phyloP scores from a whole-genome alignment of 768 basidiomycete genomes.

The Mycena alexandri region DNA sequence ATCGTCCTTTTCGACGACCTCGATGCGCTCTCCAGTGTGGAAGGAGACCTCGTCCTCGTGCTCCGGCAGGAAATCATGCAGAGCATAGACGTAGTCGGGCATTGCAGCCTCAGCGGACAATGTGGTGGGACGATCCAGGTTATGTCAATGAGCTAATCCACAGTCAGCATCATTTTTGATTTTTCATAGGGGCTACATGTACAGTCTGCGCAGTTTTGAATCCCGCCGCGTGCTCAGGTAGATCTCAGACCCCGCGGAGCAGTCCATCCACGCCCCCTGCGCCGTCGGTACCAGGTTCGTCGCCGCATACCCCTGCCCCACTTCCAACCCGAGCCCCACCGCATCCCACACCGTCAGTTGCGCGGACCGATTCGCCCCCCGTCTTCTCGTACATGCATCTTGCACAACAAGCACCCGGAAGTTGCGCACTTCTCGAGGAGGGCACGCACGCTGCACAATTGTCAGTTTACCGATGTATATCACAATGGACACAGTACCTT shows the following conservation, averaged over 20 bases:
- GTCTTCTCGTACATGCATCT: constrained; percentile 69
- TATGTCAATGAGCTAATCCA: no score
- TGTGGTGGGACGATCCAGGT: constrained; percentile 1
- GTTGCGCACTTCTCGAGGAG: constrained; percentile 78
- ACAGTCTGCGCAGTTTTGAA: constrained; percentile 68
- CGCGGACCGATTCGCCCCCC: constrained; percentile 69
- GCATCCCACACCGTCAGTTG: constrained; percentile 91
- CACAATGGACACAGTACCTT: constrained; percentile 60
- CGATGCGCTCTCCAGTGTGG: constrained; percentile 86
- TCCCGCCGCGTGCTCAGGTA: constrained; percentile 77
- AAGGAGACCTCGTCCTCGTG: constrained; percentile 95
- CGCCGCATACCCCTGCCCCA: constrained; percentile 78
- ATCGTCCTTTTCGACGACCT: constrained; percentile 94
- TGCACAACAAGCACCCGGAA: constrained; percentile 81
- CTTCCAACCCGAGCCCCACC: constrained; percentile 63
- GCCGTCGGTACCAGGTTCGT: constrained; percentile 82
- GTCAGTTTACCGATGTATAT: constrained; percentile 3
- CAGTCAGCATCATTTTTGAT: no score
- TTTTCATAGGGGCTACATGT: not conserved
- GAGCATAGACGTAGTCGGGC: constrained; percentile 88
- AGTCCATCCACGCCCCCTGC: constrained; percentile 77
- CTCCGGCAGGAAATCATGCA: constrained; percentile 92
- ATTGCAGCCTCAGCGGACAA: constrained; percentile 50
- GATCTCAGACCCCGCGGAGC: constrained; percentile 70
- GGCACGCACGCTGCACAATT: constrained; percentile 66